These are phyloP conservation scores for Fusarium subglutinans DNA, from an alignment of 2,329 filamentous ascomycete genomes.

Conservation along the genomic window DNA sequence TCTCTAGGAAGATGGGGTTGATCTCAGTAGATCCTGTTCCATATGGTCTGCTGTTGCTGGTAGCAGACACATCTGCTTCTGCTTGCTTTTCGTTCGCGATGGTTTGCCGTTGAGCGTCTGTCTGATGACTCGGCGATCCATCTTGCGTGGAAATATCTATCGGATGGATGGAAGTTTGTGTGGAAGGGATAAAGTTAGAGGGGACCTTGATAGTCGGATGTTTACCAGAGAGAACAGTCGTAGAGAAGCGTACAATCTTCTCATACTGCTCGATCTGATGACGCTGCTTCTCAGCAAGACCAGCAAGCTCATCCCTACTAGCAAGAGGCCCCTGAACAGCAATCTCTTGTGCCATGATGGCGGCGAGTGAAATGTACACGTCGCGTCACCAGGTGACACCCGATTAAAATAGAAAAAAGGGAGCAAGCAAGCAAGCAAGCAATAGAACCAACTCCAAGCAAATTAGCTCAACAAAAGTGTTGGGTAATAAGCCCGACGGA, in stretches of 20 bases:
- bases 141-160: slow-evolving; percentile 36
- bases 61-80: slow-evolving; percentile 32
- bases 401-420: not conserved
- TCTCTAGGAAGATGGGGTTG: slow-evolving; percentile 84
- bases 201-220: slow-evolving; percentile 71
- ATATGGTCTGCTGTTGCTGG: slow-evolving; percentile 47
- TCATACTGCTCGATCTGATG: slow-evolving; percentile 75
- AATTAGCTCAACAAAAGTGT: slow-evolving; percentile 11
- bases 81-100: slow-evolving; percentile 49
- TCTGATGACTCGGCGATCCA: slow-evolving; percentile 14
- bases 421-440: slow-evolving; percentile 13
- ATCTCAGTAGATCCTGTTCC: slow-evolving; percentile 71
- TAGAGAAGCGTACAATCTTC: slow-evolving; percentile 82
- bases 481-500: slow-evolving; percentile 20
- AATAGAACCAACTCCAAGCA: slow-evolving; percentile 10
- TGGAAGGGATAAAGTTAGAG: slow-evolving; percentile 48
- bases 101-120: slow-evolving; percentile 48
- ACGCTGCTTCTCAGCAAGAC: slow-evolving; percentile 57
- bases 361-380: slow-evolving; percentile 33
- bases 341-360: slow-evolving; percentile 43
- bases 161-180: slow-evolving; percentile 31
- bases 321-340: slow-evolving; percentile 21
- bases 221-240: slow-evolving; percentile 81
- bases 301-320: slow-evolving; percentile 36
- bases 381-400: slow-evolving; percentile 32